Evolutionary conservation across 2,329 filamentous ascomycete genomes (phyloP).

Genomic region (Gyromitra esculenta): DNA sequence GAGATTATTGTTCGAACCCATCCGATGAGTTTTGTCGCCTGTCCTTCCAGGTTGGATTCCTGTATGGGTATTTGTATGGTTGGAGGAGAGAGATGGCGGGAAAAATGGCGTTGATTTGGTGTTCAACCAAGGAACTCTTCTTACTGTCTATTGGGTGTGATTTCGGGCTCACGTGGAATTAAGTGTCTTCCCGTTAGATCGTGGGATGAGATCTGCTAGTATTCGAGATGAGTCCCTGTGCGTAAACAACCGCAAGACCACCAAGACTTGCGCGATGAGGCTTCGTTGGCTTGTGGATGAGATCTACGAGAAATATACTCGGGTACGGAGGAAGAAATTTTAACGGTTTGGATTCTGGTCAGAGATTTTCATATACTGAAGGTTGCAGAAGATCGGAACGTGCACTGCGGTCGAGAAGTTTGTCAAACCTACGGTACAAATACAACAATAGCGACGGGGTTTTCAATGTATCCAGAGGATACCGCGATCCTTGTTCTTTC

Average conservation of each 20-base stretch:
- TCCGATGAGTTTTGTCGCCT: slow-evolving; percentile 7
- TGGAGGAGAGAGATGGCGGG: not conserved
- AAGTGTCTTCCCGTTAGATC: not conserved
- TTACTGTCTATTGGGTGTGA: not conserved
- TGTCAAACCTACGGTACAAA: too few relatives aligned
- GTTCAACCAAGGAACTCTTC: slow-evolving; percentile 5
- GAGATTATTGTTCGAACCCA: slow-evolving; percentile 27
- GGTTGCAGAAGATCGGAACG: too few relatives aligned
- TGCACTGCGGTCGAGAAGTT: too few relatives aligned
- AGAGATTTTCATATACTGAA: too few relatives aligned
- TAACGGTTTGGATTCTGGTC: too few relatives aligned
- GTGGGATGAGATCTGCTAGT: slow-evolving; percentile 4
- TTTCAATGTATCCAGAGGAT: too few relatives aligned
- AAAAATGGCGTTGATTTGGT: slow-evolving; percentile 11
- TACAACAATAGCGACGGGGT: too few relatives aligned
- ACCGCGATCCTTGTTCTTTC: too few relatives aligned
- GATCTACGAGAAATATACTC: too few relatives aligned
- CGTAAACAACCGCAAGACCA: not conserved
- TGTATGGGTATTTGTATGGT: not conserved
- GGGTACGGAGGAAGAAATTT: too few relatives aligned
- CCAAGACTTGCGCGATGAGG: too few relatives aligned
- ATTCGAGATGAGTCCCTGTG: not conserved
- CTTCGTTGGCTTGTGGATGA: too few relatives aligned
- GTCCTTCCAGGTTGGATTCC: not conserved
- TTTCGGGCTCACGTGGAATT: not conserved